Evolutionary conservation across 306 rosid genomes (phyloP), one percentile per base, ranked within the genome.

Genomic region (Cercis canadensis): DNA sequence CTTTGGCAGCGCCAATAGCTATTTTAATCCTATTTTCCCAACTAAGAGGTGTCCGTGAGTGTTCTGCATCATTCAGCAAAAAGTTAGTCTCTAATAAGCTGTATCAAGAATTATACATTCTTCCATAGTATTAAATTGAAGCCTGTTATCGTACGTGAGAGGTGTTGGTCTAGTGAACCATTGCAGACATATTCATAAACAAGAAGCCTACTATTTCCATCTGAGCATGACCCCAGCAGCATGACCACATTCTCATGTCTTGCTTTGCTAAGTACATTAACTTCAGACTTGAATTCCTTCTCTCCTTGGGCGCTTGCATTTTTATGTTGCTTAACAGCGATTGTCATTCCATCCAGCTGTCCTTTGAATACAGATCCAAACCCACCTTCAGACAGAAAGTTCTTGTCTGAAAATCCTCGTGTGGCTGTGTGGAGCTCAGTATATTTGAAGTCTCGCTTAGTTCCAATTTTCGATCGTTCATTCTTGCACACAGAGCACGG

Each of bases 281-380:
- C 97, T 71, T 93, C 97, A 19, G 96, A 83, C 58, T 85, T 74
- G 69, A 90, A 90, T 60, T 93, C 98, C 77, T 83, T 87, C 56
- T 88, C 97, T 59, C 97, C 98, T 81, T 93, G 98, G 37, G 53
- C 51, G 80, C 93, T 88, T 66, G 87, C 81, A 39, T 45, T 75
- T 21, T 88, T 88, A 46, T 85, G 97, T 62, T 81, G 97, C 83
- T 93, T 93, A 40, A 93, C 97, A n/a, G 98, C 97, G 69, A 93
- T 59, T 64, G 50, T 82, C 63, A 88, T 33, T 56, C 89, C 97
- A 49, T 84, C 19, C 4, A 88, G 15, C 32, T 78, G 62, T 18
- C 97, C 98, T 68, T 24, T 85, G 71, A 68, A 90, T 15, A 90
- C 98, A 5, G 84, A 74, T 65, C 98, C 98, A 69, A 87, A 90